Evolutionary conservation across 129 eudicot species (phyloP).

Genomic region (Escallonia herrerae): DNA sequence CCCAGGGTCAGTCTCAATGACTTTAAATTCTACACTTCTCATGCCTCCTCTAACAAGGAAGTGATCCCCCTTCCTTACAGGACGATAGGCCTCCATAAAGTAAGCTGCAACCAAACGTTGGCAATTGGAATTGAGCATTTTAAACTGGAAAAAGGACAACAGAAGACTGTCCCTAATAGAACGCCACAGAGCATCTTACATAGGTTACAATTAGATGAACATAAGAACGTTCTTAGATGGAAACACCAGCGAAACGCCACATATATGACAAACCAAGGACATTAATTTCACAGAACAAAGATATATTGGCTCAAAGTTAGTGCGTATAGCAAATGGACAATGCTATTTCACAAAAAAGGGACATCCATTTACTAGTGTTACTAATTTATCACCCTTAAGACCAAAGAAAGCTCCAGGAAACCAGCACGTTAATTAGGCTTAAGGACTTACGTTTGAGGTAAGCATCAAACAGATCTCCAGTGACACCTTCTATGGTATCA

Average conservation of each 20-base stretch:
- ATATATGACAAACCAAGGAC: no score
- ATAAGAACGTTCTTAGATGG: no score
- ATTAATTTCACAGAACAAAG: no score
- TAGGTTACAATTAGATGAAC: no score
- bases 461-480: conserved; percentile 72
- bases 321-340: no score
- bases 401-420: no score
- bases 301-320: no score
- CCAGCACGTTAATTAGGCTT: not conserved
- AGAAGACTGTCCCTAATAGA: not conserved
- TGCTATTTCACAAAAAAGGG: no score
- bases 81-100: conserved; percentile 69
- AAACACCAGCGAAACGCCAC: no score
- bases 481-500: conserved; percentile 79
- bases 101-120: conserved; percentile 39
- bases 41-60: conserved; percentile 82
- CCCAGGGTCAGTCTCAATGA: conserved; percentile 72
- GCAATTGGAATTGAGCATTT: not conserved
- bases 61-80: conserved; percentile 72
- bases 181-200: no score
- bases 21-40: conserved; percentile 79
- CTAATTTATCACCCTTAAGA: no score
- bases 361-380: no score
- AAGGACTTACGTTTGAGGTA: conserved; percentile 59
- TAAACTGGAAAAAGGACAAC: not conserved